Evolutionary conservation across 805 yeast genomes (phyloP).

Genomic region (Zygoascus bituminiphila): DNA sequence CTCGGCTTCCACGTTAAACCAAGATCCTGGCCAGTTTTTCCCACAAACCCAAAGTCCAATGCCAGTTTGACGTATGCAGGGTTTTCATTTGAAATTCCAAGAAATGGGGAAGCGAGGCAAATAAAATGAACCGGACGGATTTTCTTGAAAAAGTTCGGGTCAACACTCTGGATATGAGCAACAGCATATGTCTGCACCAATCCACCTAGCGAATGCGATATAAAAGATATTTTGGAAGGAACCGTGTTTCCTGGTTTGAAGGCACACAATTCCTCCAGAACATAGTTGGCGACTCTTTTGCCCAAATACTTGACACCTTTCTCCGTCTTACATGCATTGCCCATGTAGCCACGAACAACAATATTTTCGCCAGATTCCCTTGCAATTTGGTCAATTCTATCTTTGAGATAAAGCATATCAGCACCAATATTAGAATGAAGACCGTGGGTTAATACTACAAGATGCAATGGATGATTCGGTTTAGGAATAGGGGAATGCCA

Average conservation of each 20-base stretch:
- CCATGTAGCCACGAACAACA: slow-evolving; percentile 73
- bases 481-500: slow-evolving; percentile 65
- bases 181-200: slow-evolving; percentile 85
- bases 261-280: slow-evolving; percentile 47
- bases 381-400: slow-evolving; percentile 53
- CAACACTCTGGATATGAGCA: slow-evolving; percentile 55
- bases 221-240: slow-evolving; percentile 60
- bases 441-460: slow-evolving; percentile 86
- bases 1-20: slow-evolving; percentile 46
- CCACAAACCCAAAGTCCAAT: slow-evolving; percentile 81
- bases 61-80: slow-evolving; percentile 81
- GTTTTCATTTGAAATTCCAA: slow-evolving; percentile 83
- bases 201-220: slow-evolving; percentile 94
- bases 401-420: slow-evolving; percentile 83
- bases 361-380: slow-evolving; percentile 47
- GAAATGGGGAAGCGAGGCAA: slow-evolving; percentile 77
- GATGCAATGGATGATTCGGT: slow-evolving; percentile 55
- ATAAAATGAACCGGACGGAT: slow-evolving; percentile 72
- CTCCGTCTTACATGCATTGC: slow-evolving; percentile 82
- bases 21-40: slow-evolving; percentile 85
- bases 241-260: slow-evolving; percentile 20
- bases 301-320: slow-evolving; percentile 83
- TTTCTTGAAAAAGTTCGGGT: slow-evolving; percentile 58
- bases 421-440: slow-evolving; percentile 83
- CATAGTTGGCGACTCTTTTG: slow-evolving; percentile 64